A percentile compares a stretch with the other conserved stretches of the same genome.
Conservation (phyloP, 1,284 basidiomycete species). For the Ustilago curta region DNA sequence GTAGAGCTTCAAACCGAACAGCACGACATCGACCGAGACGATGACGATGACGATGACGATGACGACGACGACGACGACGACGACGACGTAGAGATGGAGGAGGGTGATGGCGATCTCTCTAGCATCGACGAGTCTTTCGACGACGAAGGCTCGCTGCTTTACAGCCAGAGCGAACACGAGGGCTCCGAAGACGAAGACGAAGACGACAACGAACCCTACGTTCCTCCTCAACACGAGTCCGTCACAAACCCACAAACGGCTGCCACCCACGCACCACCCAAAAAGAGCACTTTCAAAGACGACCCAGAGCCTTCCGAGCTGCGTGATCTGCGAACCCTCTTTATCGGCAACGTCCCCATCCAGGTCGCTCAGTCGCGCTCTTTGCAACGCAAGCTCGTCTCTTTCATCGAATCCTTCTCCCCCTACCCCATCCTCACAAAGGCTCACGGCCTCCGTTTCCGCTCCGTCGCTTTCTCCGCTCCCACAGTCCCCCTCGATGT, state of each 20-base stretch:
- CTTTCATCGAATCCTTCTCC: slow-evolving; percentile 66
- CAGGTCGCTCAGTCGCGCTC: slow-evolving; percentile 77
- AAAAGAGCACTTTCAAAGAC: slow-evolving; percentile 49
- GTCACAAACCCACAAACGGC: slow-evolving; percentile 46
- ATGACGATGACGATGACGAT: slow-evolving; percentile 6
- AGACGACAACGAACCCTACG: slow-evolving; percentile 49
- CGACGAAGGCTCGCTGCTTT: slow-evolving; percentile 38
- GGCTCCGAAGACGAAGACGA: slow-evolving; percentile 23
- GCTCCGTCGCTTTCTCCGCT: slow-evolving; percentile 68
- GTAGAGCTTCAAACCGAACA: slow-evolving; percentile 4
- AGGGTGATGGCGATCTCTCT: slow-evolving; percentile 46
- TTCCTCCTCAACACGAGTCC: slow-evolving; percentile 70
- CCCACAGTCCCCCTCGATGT: slow-evolving; percentile 58
- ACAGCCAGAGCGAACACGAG: slow-evolving; percentile 34
- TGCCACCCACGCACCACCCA: slow-evolving; percentile 24
- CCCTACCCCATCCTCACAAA: slow-evolving; percentile 56
- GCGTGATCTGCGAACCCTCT: slow-evolving; percentile 85
- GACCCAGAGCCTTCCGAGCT: slow-evolving; percentile 45
- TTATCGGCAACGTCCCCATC: slow-evolving; percentile 89
- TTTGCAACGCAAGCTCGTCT: slow-evolving; percentile 67
- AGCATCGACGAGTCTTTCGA: slow-evolving; percentile 34
- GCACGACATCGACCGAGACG: slow-evolving; percentile 11
- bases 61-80: slow-evolving; percentile 24
- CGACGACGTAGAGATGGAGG: slow-evolving; percentile 40
- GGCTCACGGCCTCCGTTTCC: slow-evolving; percentile 65